Evolutionary conservation across 345 rosid genomes (phyloP).

Genomic region (Linum usitatissimum): DNA sequence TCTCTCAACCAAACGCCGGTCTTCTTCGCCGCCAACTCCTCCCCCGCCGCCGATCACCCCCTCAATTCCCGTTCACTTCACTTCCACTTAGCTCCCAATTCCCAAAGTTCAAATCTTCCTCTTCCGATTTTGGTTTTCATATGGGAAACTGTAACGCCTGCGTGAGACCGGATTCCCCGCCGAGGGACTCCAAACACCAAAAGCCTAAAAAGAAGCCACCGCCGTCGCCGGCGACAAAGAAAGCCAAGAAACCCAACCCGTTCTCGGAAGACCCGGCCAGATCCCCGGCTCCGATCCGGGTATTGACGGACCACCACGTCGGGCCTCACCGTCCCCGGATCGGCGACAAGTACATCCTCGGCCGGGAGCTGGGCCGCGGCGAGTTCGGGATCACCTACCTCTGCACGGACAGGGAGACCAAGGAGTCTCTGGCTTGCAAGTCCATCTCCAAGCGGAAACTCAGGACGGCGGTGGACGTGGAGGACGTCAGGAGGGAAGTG

Average conservation of each 20-base stretch:
- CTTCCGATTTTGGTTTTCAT: background rate
- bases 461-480: slow-evolving; percentile 4
- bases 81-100: background rate
- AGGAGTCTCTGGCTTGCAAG: slow-evolving; percentile 1
- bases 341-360: slow-evolving; percentile 6
- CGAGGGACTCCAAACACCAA: background rate
- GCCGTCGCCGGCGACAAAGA: background rate
- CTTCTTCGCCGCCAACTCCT: background rate
- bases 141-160: slow-evolving; percentile 7
- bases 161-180: background rate
- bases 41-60: background rate
- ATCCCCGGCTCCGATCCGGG: slow-evolving; percentile 5
- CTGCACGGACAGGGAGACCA: slow-evolving; percentile 1
- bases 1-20: background rate
- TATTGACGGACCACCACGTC: background rate
- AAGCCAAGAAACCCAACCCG: background rate
- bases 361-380: slow-evolving; percentile 5
- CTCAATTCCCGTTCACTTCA: background rate
- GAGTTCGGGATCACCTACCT: slow-evolving; percentile 5
- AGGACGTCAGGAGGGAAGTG: slow-evolving; percentile 3
- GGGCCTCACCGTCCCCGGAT: background rate
- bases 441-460: slow-evolving; percentile 5
- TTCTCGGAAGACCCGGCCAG: background rate
- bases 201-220: background rate
- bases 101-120: background rate